phyloP scores from a whole-genome alignment of 192 early-diverging fungal species.

The Coemansia sp. region DNA sequence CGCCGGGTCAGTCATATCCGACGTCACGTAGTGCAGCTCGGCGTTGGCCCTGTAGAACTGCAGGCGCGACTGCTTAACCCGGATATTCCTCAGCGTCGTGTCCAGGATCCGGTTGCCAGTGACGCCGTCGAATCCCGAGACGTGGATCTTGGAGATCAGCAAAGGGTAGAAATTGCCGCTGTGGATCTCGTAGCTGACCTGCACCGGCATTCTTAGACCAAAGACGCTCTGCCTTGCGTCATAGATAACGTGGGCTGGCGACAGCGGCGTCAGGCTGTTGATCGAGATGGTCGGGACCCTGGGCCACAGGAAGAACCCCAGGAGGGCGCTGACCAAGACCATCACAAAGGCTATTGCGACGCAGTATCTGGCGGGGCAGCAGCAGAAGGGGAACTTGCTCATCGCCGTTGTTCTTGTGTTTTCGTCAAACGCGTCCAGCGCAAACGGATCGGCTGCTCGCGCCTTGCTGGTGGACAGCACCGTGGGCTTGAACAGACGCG shows the following conservation, averaged over 20 bases:
- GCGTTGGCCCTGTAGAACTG: conserved; percentile 32
- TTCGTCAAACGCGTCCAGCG: conserved; percentile 6
- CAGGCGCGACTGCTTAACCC: conserved; percentile 14
- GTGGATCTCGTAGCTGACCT: conserved; percentile 43
- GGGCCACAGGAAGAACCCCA: conserved; percentile 46
- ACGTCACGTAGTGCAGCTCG: conserved; percentile 30
- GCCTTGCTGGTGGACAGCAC: conserved; percentile 18
- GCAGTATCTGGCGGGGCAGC: conserved; percentile 42
- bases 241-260: conserved; percentile 27
- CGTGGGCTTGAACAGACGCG: conserved; percentile 26
- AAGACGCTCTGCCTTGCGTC: conserved; percentile 19
- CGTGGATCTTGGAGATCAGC: conserved; percentile 18
- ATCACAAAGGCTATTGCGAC: conserved; percentile 33
- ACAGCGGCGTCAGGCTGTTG: conserved; percentile 19
- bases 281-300: conserved; percentile 43
- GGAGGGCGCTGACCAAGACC: conserved; percentile 20
- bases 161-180: conserved; percentile 52
- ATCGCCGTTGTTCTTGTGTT: not conserved
- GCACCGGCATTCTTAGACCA: conserved; percentile 38
- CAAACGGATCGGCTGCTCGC: not conserved
- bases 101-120: conserved; percentile 37
- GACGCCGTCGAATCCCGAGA: conserved; percentile 40
- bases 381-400: conserved; percentile 31
- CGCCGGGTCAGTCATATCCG: conserved; percentile 39
- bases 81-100: conserved; percentile 14